phyloP scores from a whole-genome alignment of 495 filamentous ascomycete species.

The Hypomontagnella monticulosa region DNA sequence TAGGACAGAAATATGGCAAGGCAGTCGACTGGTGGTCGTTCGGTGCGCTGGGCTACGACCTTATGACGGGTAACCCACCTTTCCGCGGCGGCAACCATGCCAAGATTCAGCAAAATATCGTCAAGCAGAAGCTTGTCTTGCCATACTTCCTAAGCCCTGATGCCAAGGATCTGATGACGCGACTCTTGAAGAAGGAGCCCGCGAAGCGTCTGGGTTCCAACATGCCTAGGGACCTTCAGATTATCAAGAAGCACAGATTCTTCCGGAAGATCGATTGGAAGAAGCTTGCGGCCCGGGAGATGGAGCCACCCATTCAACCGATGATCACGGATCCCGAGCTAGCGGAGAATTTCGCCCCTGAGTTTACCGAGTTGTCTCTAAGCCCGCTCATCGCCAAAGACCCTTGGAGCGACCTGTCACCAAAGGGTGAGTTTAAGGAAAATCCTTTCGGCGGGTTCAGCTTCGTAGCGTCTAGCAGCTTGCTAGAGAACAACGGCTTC shows the following conservation, averaged over 20 bases:
- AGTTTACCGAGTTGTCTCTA: slow-evolving; percentile 86
- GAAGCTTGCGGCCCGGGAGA: slow-evolving; percentile 76
- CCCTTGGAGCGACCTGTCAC: slow-evolving; percentile 44
- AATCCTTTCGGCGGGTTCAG: slow-evolving; percentile 95
- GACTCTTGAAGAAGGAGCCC: slow-evolving; percentile 90
- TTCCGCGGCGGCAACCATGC: slow-evolving; percentile 89
- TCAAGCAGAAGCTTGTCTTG: slow-evolving; percentile 85
- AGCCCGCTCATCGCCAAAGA: slow-evolving; percentile 70
- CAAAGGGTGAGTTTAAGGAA: slow-evolving; percentile 57
- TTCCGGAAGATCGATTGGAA: slow-evolving; percentile 97
- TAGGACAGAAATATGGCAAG: slow-evolving; percentile 85
- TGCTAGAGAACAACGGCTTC: slow-evolving; percentile 70
- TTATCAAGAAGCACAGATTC: slow-evolving; percentile 93
- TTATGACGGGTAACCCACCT: slow-evolving; percentile 88
- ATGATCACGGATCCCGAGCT: slow-evolving; percentile 93
- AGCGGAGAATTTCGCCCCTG: slow-evolving; percentile 90
- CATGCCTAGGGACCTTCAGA: slow-evolving; percentile 85
- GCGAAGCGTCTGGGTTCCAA: slow-evolving; percentile 84
- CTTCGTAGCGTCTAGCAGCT: slow-evolving; percentile 88
- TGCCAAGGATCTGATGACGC: slow-evolving; percentile 90
- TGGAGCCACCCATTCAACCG: slow-evolving; percentile 87
- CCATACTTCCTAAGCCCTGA: slow-evolving; percentile 90
- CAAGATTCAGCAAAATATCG: slow-evolving; percentile 92
- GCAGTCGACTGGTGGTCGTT: slow-evolving; percentile 99
- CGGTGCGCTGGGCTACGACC: slow-evolving; percentile 88